Conservation (phyloP, 371 early-diverging fungal genomes). For the Mucor irregularis region DNA sequence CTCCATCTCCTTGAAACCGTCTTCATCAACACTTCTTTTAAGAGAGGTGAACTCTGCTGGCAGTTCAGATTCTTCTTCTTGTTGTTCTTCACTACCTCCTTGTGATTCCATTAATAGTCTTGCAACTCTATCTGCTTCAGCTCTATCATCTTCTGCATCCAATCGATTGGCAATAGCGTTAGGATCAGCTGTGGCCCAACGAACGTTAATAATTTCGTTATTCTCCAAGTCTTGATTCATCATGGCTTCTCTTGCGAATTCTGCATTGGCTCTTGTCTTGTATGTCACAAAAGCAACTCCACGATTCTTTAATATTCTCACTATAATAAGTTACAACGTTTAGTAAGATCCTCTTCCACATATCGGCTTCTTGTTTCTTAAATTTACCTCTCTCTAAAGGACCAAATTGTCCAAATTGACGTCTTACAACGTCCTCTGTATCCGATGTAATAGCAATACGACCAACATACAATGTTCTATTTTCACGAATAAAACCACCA, state of each 20-base stretch:
- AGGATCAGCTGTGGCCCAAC: slow-evolving; percentile 88
- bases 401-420: slow-evolving; percentile 82
- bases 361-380: no score
- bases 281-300: slow-evolving; percentile 86
- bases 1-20: slow-evolving; percentile 41
- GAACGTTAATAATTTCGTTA: slow-evolving; percentile 55
- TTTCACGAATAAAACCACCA: slow-evolving; percentile 78
- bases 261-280: slow-evolving; percentile 68
- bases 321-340: slow-evolving; percentile 21
- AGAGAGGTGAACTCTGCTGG: slow-evolving; percentile 55
- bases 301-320: slow-evolving; percentile 61
- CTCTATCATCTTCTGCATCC: slow-evolving; percentile 23
- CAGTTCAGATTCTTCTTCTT: slow-evolving; percentile 63
- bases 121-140: slow-evolving; percentile 12
- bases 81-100: slow-evolving; percentile 46
- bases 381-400: slow-evolving; percentile 70
- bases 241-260: slow-evolving; percentile 93
- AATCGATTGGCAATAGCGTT: slow-evolving; percentile 63
- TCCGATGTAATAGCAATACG: slow-evolving; percentile 60
- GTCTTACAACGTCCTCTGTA: slow-evolving; percentile 61
- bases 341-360: no score
- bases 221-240: slow-evolving; percentile 77
- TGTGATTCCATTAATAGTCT: slow-evolving; percentile 41
- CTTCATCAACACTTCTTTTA: slow-evolving; percentile 41
- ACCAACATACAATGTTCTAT: slow-evolving; percentile 80